These are phyloP conservation scores for Ceratorhiza oryzae-sativae DNA, from an alignment of 1,284 basidiomycete genomes.

Conservation along the genomic window DNA sequence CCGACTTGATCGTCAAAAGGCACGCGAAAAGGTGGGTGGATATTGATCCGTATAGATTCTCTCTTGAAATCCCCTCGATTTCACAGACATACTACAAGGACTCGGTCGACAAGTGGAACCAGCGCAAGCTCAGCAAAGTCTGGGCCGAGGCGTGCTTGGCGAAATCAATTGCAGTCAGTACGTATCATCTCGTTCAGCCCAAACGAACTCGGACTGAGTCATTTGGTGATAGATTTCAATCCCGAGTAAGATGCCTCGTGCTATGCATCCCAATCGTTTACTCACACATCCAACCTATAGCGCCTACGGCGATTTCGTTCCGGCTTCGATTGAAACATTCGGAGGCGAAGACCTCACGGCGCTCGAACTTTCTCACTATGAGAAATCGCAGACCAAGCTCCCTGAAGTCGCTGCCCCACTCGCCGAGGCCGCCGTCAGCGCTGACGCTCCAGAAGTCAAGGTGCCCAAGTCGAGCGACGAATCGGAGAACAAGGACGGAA, in stretches of 20 bases:
- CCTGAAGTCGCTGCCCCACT: not conserved
- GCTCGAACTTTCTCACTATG: conserved; percentile 28
- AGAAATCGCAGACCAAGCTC: conserved; percentile 9
- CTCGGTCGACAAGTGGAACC: conserved; percentile 36
- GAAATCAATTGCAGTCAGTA: conserved; percentile 41
- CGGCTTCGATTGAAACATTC: conserved; percentile 14
- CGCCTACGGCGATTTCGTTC: conserved; percentile 18
- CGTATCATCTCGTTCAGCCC: not conserved
- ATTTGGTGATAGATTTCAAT: conserved; percentile 33
- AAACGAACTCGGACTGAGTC: not conserved
- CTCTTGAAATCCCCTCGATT: not conserved
- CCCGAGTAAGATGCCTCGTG: conserved; percentile 1
- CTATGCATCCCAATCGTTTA: not conserved
- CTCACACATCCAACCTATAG: not conserved
- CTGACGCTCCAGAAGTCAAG: not conserved
- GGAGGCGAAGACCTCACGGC: conserved; percentile 38
- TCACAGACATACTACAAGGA: conserved; percentile 34
- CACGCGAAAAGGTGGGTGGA: conserved; percentile 35
- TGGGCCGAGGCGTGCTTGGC: conserved; percentile 36
- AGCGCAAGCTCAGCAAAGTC: conserved; percentile 40
- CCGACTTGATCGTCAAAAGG: conserved; percentile 26
- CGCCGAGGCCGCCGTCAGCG: not conserved
- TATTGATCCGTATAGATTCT: too few relatives aligned
- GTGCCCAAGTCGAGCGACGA: not conserved
- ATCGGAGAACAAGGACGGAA: not conserved